These are phyloP conservation scores for Boletellus ananiceps DNA, from an alignment of 768 basidiomycete genomes.

Conservation along the genomic window DNA sequence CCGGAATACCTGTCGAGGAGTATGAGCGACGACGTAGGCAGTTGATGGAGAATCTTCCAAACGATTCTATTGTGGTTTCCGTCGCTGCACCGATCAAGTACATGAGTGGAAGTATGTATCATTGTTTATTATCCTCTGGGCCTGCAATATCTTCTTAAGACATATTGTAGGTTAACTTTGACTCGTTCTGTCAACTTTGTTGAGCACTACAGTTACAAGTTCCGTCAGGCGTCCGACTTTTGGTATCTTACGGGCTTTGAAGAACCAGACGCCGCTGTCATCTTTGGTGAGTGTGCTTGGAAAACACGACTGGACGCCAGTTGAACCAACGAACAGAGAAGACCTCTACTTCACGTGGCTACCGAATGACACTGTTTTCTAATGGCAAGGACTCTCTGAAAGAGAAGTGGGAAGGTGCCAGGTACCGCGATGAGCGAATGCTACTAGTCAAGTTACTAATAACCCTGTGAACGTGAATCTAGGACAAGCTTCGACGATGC, in stretches of 20 bases:
- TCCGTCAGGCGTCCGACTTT: constrained; percentile 87
- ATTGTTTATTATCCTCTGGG: constrained; percentile 5
- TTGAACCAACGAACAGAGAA: constrained; percentile 49
- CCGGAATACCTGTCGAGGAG: constrained; percentile 73
- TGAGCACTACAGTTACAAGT: constrained; percentile 71
- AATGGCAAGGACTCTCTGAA: constrained; percentile 66
- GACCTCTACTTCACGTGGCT: constrained; percentile 64
- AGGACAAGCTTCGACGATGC: constrained; percentile 68
- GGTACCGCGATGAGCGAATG: constrained; percentile 31
- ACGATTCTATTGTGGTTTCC: constrained; percentile 68
- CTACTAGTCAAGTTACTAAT: not conserved
- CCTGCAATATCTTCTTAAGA: constrained; percentile 33
- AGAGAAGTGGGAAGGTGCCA: constrained; percentile 92
- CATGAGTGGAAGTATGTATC: constrained; percentile 71
- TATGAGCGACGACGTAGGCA: constrained; percentile 66
- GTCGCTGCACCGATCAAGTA: constrained; percentile 79
- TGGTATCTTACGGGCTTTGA: constrained; percentile 97
- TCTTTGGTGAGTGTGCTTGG: constrained; percentile 55
- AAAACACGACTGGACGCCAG: not conserved
- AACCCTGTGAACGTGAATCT: not conserved
- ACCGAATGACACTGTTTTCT: constrained; percentile 83
- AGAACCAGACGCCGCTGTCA: constrained; percentile 85
- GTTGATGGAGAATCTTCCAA: constrained; percentile 72
- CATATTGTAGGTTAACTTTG: constrained; percentile 63
- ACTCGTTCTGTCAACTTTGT: constrained; percentile 6